These are phyloP conservation scores for Pythium scleroteichum DNA, from an alignment of 352 stramenopile species.

Conservation along the genomic window DNA sequence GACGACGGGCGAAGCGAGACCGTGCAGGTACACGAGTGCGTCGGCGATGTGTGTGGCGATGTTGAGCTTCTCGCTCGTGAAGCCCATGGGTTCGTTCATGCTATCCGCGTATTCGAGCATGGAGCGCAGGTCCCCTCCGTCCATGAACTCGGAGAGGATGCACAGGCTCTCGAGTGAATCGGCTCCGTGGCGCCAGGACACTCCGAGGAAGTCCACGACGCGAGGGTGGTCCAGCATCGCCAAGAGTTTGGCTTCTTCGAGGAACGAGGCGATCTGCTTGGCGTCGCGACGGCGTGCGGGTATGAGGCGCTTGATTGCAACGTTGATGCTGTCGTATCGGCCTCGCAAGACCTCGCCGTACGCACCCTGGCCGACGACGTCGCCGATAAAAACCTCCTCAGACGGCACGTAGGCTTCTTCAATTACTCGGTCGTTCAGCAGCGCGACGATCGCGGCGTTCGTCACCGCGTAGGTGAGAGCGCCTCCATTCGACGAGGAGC, in stretches of 20 bases:
- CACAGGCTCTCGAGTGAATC: constrained; percentile 30
- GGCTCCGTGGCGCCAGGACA: constrained; percentile 29
- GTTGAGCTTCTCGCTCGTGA: neutral
- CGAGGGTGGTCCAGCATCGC: constrained; percentile 35
- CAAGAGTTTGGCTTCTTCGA: constrained; percentile 34
- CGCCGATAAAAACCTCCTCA: neutral
- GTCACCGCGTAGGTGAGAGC: no score
- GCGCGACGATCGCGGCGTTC: no score
- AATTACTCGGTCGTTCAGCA: no score
- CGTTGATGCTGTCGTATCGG: constrained; percentile 24
- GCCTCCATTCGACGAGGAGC: no score
- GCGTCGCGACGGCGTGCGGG: constrained; percentile 18
- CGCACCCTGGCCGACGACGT: neutral
- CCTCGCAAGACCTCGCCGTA: constrained; percentile 19
- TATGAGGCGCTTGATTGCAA: constrained; percentile 33
- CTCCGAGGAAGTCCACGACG: constrained; percentile 40
- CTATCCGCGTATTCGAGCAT: constrained; percentile 24
- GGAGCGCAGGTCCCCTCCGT: constrained; percentile 36
- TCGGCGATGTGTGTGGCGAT: constrained; percentile 1
- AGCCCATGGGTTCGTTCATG: neutral
- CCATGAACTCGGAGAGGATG: constrained; percentile 39
- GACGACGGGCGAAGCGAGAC: neutral
- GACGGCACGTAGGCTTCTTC: no score
- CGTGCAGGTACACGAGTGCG: neutral
- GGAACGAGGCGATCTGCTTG: constrained; percentile 20